A percentile compares a stretch with the other conserved stretches of the same genome.
Conservation (phyloP, 192 early-diverging fungal genomes). For the Gigaspora rosea region DNA sequence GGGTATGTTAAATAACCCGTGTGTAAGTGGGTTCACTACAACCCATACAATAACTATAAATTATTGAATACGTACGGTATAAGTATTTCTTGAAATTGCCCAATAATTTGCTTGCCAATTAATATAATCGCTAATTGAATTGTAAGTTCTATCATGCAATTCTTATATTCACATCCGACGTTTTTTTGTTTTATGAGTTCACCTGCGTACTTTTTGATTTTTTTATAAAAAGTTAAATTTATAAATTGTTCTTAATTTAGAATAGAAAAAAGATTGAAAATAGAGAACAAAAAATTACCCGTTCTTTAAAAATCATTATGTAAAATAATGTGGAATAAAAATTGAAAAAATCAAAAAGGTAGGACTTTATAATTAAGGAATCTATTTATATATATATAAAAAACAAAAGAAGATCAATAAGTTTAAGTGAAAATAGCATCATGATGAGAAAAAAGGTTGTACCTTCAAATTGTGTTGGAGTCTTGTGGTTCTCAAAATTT, state of each 20-base stretch:
- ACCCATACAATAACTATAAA: too few species aligned
- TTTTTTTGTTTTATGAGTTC: too few species aligned
- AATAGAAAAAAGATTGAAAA: too few species aligned
- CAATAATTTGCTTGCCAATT: constrained; percentile 56
- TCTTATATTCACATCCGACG: not conserved
- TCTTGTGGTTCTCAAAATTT: constrained; percentile 53
- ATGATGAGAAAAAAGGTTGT: not conserved
- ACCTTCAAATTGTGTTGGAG: constrained; percentile 48
- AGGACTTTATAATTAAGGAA: constrained; percentile 55
- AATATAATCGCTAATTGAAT: constrained; percentile 65
- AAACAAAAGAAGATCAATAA: not conserved
- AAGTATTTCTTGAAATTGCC: constrained; percentile 50
- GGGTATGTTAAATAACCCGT: too few species aligned
- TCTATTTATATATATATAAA: constrained; percentile 32
- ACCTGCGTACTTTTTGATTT: too few species aligned
- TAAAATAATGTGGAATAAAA: constrained; percentile 63
- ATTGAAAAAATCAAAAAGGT: constrained; percentile 63
- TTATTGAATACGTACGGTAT: constrained; percentile 42
- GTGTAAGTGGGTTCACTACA: too few species aligned
- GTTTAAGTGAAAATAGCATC: not conserved
- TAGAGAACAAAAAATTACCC: not conserved
- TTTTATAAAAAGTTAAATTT: too few species aligned
- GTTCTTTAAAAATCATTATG: constrained; percentile 53
- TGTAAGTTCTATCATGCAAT: constrained; percentile 58
- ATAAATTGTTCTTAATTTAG: too few species aligned